These are phyloP conservation scores for Xanthoceras sorbifolium DNA, from an alignment of 345 rosid species.

Conservation along the genomic window DNA sequence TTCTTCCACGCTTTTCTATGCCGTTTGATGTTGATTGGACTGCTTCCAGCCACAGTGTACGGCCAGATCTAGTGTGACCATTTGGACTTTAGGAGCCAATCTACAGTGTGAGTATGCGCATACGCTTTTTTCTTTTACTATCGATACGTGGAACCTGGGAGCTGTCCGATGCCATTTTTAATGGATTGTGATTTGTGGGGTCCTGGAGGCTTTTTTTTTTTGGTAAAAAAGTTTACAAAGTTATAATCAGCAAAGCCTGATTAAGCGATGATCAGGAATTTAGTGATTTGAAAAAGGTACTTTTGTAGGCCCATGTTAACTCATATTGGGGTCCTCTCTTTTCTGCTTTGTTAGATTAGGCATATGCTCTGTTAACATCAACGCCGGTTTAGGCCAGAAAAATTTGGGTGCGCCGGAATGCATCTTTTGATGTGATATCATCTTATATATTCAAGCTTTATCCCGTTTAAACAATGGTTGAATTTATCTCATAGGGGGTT, in stretches of 20 bases:
- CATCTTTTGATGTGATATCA: no score
- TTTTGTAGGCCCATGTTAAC: not conserved
- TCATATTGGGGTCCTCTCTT: not conserved
- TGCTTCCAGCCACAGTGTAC: not conserved
- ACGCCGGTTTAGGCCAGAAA: no score
- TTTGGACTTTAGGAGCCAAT: not conserved
- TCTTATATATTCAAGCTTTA: no score
- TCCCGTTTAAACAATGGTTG: no score
- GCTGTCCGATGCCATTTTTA: not conserved
- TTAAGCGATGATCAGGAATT: constrained; percentile 1
- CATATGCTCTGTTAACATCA: not conserved
- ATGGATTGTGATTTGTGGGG: not conserved
- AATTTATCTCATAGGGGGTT: no score
- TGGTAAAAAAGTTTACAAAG: not conserved
- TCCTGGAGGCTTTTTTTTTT: not conserved
- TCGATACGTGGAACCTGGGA: not conserved
- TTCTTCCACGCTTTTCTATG: not conserved
- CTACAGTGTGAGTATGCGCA: not conserved
- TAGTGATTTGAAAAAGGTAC: not conserved
- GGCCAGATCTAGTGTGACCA: constrained; percentile 21
- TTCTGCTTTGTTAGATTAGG: not conserved
- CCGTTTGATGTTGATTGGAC: constrained; percentile 19
- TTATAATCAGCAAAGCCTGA: constrained; percentile 10
- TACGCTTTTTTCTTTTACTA: not conserved
- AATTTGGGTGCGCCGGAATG: no score